A percentile compares a stretch with the other conserved stretches of the same genome.
These are phyloP conservation scores for Termitomyces titanicus DNA, from an alignment of 768 basidiomycete species.

Conservation along the genomic window DNA sequence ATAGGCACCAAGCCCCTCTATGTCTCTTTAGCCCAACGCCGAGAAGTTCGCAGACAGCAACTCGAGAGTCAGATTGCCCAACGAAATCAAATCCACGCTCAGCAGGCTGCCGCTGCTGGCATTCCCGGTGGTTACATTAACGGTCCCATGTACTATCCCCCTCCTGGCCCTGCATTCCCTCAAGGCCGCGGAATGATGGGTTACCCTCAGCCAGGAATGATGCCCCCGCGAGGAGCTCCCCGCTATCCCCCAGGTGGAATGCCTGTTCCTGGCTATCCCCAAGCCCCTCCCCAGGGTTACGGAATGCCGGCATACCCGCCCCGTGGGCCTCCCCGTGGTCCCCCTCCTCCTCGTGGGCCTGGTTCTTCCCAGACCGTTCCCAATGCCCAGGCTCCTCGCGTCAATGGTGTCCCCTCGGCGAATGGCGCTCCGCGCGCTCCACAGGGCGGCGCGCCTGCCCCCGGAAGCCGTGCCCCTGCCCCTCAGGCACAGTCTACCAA, in stretches of 20 bases:
- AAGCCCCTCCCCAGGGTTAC: slow-evolving; percentile 71
- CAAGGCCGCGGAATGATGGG: slow-evolving; percentile 79
- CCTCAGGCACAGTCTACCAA: slow-evolving; percentile 36
- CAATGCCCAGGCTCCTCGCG: slow-evolving; percentile 61
- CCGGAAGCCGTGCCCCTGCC: slow-evolving; percentile 36
- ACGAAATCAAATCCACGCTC: slow-evolving; percentile 95
- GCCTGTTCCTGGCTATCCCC: slow-evolving; percentile 64
- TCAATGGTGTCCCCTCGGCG: slow-evolving; percentile 54
- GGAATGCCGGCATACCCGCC: slow-evolving; percentile 66
- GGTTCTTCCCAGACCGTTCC: slow-evolving; percentile 66
- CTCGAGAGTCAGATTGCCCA: slow-evolving; percentile 98
- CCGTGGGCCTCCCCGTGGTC: slow-evolving; percentile 51
- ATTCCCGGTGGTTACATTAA: slow-evolving; percentile 83
- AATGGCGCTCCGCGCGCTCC: slow-evolving; percentile 43
- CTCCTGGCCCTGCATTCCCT: slow-evolving; percentile 77
- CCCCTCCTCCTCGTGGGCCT: slow-evolving; percentile 63
- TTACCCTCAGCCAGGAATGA: slow-evolving; percentile 81
- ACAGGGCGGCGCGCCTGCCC: slow-evolving; percentile 41
- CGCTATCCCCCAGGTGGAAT: slow-evolving; percentile 45
- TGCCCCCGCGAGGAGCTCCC: slow-evolving; percentile 74
- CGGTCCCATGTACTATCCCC: slow-evolving; percentile 84
- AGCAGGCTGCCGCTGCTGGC: slow-evolving; percentile 88
- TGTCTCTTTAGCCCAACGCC: slow-evolving; percentile 97
- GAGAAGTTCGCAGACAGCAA: slow-evolving; percentile 96
- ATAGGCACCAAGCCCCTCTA: slow-evolving; percentile 98